Percentiles rank a stretch among this genome's conserved stretches.
Conservation (phyloP, 2,329 filamentous ascomycete genomes). For the Chaetothyriales sp. region DNA sequence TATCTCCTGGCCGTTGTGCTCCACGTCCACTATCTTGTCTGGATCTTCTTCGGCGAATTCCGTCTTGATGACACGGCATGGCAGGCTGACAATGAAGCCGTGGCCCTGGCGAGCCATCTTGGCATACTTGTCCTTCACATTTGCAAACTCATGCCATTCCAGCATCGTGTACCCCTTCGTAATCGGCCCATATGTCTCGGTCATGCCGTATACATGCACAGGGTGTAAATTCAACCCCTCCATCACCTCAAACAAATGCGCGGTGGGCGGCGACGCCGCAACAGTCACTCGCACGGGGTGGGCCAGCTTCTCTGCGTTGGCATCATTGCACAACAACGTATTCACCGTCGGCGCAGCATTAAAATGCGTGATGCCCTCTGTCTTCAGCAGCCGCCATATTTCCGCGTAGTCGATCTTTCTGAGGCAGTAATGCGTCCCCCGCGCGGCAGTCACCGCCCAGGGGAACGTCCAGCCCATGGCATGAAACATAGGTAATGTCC, state of each 20-base stretch:
- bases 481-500: slow-evolving; percentile 83
- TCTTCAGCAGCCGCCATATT: slow-evolving; percentile 79
- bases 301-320: slow-evolving; percentile 57
- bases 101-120: slow-evolving; percentile 92
- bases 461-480: slow-evolving; percentile 69
- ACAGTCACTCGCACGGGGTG: slow-evolving; percentile 74
- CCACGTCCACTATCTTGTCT: slow-evolving; percentile 47
- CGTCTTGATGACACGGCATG: slow-evolving; percentile 67
- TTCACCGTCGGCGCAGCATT: slow-evolving; percentile 95
- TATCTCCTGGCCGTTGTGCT: slow-evolving; percentile 58
- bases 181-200: slow-evolving; percentile 87
- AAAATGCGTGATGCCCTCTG: slow-evolving; percentile 84
- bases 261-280: slow-evolving; percentile 78
- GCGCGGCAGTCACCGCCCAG: slow-evolving; percentile 82
- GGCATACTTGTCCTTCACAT: slow-evolving; percentile 60
- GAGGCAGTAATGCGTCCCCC: slow-evolving; percentile 89
- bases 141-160: slow-evolving; percentile 61
- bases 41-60: slow-evolving; percentile 35
- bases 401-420: slow-evolving; percentile 89
- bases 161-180: slow-evolving; percentile 87
- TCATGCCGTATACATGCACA: slow-evolving; percentile 81
- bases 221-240: slow-evolving; percentile 70
- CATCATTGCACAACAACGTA: slow-evolving; percentile 70
- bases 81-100: slow-evolving; percentile 71
- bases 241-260: slow-evolving; percentile 90